phyloP scores from a whole-genome alignment of 257 asterid species.

The Solanum sparsipilum region DNA sequence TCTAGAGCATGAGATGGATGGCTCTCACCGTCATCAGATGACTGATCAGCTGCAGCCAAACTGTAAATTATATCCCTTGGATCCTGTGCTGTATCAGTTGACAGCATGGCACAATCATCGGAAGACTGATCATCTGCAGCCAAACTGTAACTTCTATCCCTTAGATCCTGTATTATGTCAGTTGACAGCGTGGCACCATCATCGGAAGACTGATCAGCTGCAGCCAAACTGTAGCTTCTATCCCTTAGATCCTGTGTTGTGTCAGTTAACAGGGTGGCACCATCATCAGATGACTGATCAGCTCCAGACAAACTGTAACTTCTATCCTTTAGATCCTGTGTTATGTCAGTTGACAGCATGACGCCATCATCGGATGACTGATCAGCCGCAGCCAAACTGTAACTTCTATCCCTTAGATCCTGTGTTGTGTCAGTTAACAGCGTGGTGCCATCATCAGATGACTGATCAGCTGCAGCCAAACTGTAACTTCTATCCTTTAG shows the following conservation, averaged over 20 bases:
- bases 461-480: not conserved
- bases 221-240: slow-evolving; percentile 12
- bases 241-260: slow-evolving; percentile 4
- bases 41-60: not conserved
- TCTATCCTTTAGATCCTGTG: not conserved
- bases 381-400: slow-evolving; percentile 14
- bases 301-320: not conserved
- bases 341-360: not conserved
- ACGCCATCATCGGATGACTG: not conserved
- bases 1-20: slow-evolving; percentile 24
- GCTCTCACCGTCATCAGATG: slow-evolving; percentile 5
- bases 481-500: not conserved
- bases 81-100: not conserved
- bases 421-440: not conserved
- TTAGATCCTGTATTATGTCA: not conserved
- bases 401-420: slow-evolving; percentile 14
- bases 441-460: not conserved
- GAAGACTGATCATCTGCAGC: not conserved
- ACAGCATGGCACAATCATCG: not conserved
- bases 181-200: not conserved
- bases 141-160: not conserved
- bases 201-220: slow-evolving; percentile 10
- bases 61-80: not conserved
- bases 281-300: not conserved
- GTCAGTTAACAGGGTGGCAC: not conserved